These are phyloP conservation scores for Mycena chlorophos DNA, from an alignment of 768 basidiomycete species.

Conservation along the genomic window DNA sequence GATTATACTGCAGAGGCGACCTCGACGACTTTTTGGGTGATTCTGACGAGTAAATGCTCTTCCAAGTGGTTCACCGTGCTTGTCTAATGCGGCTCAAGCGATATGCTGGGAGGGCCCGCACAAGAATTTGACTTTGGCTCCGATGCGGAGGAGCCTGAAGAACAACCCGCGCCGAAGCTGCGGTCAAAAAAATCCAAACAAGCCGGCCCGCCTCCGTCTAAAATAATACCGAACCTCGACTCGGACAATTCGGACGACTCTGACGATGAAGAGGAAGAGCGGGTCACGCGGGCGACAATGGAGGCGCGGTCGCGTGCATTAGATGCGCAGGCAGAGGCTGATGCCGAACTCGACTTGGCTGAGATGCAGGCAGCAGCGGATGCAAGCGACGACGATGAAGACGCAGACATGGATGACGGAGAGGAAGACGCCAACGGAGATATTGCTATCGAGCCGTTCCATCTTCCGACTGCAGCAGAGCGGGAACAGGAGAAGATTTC, in stretches of 20 bases:
- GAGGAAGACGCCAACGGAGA: slow-evolving; percentile 41
- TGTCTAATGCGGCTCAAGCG: slow-evolving; percentile 36
- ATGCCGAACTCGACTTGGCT: slow-evolving; percentile 67
- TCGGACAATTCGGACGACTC: slow-evolving; percentile 49
- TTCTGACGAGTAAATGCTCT: slow-evolving; percentile 42
- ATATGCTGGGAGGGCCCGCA: slow-evolving; percentile 48
- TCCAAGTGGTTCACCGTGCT: not conserved
- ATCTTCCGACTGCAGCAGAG: slow-evolving; percentile 70
- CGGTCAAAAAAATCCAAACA: slow-evolving; percentile 55
- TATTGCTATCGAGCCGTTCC: slow-evolving; percentile 52
- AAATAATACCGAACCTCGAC: slow-evolving; percentile 54
- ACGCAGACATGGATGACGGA: slow-evolving; percentile 47
- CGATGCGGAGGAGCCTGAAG: slow-evolving; percentile 53
- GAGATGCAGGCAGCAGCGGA: slow-evolving; percentile 64
- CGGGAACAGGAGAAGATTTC: slow-evolving; percentile 71
- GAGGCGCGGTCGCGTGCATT: slow-evolving; percentile 77
- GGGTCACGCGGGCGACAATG: slow-evolving; percentile 77
- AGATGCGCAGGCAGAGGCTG: slow-evolving; percentile 64
- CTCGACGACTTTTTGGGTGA: slow-evolving; percentile 52
- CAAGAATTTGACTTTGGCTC: slow-evolving; percentile 68
- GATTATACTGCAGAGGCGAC: slow-evolving; percentile 35
- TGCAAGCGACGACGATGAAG: slow-evolving; percentile 46
- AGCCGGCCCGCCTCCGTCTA: slow-evolving; percentile 40
- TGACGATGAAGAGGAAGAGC: slow-evolving; percentile 49
- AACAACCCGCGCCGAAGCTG: slow-evolving; percentile 31